Evolutionary conservation across 257 asterid species (phyloP).

Genomic region (Salvia rosmarinus): DNA sequence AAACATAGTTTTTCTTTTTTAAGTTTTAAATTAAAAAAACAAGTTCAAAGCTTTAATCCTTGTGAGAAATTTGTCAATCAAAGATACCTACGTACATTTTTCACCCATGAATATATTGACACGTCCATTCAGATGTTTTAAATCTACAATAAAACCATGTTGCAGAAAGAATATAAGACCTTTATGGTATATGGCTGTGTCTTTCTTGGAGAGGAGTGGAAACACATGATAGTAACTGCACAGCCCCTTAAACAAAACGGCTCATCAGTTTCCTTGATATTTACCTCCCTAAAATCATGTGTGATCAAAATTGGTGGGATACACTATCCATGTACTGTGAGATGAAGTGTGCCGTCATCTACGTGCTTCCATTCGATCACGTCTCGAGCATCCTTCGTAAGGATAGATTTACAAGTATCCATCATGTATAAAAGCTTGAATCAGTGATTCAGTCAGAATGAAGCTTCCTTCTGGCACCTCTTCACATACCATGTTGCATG

Average conservation of each 20-base stretch:
- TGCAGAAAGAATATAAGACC: too few relatives aligned
- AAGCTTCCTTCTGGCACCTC: conserved; percentile 76
- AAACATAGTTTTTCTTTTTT: too few relatives aligned
- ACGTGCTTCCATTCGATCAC: not conserved
- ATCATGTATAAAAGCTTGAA: conserved; percentile 22
- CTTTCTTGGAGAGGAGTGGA: not conserved
- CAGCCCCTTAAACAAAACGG: not conserved
- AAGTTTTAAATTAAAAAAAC: too few relatives aligned
- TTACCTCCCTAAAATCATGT: not conserved
- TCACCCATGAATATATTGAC: too few relatives aligned
- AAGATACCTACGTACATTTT: too few relatives aligned
- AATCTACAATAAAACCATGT: too few relatives aligned
- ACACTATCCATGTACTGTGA: conserved; percentile 15
- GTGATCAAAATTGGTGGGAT: conserved; percentile 31
- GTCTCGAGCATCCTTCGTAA: not conserved
- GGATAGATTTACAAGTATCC: conserved; percentile 10
- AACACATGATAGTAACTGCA: not conserved
- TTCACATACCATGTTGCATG: conserved; percentile 84
- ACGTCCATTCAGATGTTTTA: too few relatives aligned
- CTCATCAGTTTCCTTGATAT: not conserved
- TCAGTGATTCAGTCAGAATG: conserved; percentile 76
- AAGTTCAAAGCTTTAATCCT: too few relatives aligned
- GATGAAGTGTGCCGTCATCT: not conserved
- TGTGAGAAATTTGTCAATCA: too few relatives aligned
- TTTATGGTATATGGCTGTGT: too few relatives aligned